Base-by-base conservation (phyloP, 768 basidiomycete species). In the Galerina marginata region DNA sequence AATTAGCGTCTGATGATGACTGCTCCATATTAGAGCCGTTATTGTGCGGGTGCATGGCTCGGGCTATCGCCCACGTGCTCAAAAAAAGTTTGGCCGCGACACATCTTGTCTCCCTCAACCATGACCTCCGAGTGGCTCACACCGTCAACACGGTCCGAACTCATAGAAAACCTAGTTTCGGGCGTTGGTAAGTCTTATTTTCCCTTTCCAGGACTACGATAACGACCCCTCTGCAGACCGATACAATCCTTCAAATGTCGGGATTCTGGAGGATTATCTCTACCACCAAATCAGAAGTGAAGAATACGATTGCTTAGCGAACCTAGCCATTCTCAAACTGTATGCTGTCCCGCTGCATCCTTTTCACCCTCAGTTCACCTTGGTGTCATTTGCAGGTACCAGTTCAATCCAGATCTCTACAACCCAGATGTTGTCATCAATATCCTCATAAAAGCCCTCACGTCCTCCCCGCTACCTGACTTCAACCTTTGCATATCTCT, bases 181-280 rank as follows among this genome's bases (percentile, higher is more conserved):
- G 93, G 93, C 45, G 93, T 95, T 48, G 93, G 93, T 92, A 62
- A 65, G 92, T 74, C 16, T 14, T 49, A 23, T 36, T 46, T 11
- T 46, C 6, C 12, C 54, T 33, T 40, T 59, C 15, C 42, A 53
- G 29, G 58, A 59, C 52, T 54, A 51, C 33, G 54, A 51, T 9
- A 56, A 12, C 14, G 11, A 29, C 15, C 6, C n/a, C 33, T 43
- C 44, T 16, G 23, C 59, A 97, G 96, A 99, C 81, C 90, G 96
- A 60, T 99, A 99, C 77, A 99, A 98, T 77, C 96, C 96, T 44
- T 89, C 90, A 54, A 99, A 99, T 74, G 88, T 96, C 60, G 81
- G 87, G 39, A 92, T 95, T 65, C 88, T 99, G 60, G 96, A 98
- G 77, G 96, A 98, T 72, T 98, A 99, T 78, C 87, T 99, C 60